phyloP scores from a whole-genome alignment of 208 protist species.

The Leishmania lainsoni region DNA sequence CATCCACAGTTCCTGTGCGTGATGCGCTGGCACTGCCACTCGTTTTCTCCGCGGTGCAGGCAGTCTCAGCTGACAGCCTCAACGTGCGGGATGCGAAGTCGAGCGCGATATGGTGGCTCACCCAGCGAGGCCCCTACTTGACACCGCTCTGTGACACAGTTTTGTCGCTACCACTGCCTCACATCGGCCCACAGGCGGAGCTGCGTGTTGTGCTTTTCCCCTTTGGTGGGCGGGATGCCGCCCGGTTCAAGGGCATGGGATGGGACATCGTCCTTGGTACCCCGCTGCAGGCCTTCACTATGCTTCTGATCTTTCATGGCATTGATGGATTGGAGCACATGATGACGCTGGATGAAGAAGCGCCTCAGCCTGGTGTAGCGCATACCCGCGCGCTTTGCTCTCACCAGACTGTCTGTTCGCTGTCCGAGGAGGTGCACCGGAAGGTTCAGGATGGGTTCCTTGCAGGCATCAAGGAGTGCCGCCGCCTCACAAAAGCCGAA shows the following conservation, averaged over 20 bases:
- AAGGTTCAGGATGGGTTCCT: constrained; percentile 48
- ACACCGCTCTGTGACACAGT: constrained; percentile 59
- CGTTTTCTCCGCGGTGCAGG: constrained; percentile 40
- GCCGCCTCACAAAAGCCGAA: constrained; percentile 38
- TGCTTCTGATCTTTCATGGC: constrained; percentile 63
- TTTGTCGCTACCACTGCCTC: constrained; percentile 41
- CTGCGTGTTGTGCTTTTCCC: constrained; percentile 63
- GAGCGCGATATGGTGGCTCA: constrained; percentile 42
- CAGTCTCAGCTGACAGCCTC: constrained; percentile 51
- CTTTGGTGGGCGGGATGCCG: constrained; percentile 64
- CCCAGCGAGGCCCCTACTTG: constrained; percentile 52
- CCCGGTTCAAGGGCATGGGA: constrained; percentile 51
- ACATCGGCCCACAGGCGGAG: constrained; percentile 42
- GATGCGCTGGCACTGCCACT: constrained; percentile 70
- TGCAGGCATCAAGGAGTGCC: constrained; percentile 54
- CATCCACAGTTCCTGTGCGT: constrained; percentile 24
- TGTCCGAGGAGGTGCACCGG: constrained; percentile 21
- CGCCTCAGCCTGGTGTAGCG: constrained; percentile 1
- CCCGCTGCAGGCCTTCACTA: constrained; percentile 56
- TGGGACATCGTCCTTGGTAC: constrained; percentile 68
- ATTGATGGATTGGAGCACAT: constrained; percentile 30
- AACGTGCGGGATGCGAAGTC: constrained; percentile 41
- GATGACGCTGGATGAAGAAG: constrained; percentile 10
- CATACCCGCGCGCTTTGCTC: constrained; percentile 1
- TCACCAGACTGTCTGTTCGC: neutral